A percentile compares a stretch with the other conserved stretches of the same genome.
Evolutionary conservation across 2,329 filamentous ascomycete genomes (phyloP).

Genomic region (Cercospora beticola): DNA sequence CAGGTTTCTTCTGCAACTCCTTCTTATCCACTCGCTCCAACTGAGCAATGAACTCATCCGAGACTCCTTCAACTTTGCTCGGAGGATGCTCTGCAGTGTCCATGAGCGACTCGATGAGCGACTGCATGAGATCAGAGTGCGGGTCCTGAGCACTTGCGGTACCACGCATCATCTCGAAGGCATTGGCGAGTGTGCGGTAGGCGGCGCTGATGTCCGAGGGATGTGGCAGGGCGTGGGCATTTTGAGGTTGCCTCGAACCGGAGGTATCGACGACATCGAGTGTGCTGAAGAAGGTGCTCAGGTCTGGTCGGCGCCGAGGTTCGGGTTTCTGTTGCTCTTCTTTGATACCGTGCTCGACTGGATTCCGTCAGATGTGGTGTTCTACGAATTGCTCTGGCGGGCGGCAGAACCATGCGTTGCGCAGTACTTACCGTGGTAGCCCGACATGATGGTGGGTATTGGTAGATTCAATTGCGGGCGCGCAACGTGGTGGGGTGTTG

Average conservation of each 20-base stretch:
- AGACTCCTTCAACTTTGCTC: conserved; percentile 59
- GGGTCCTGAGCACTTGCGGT: conserved; percentile 23
- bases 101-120: conserved; percentile 58
- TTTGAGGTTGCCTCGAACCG: conserved; percentile 49
- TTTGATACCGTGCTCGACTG: conserved; percentile 13
- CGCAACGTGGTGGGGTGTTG: not conserved
- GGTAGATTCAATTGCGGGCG: not conserved
- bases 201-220: conserved; percentile 61
- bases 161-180: conserved; percentile 57
- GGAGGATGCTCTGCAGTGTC: conserved; percentile 59
- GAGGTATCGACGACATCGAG: conserved; percentile 59
- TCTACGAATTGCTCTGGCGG: not conserved
- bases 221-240: conserved; percentile 59
- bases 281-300: conserved; percentile 64
- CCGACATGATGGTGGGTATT: not conserved
- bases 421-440: conserved; percentile 2
- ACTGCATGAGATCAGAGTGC: conserved; percentile 48
- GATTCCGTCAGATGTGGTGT: not conserved
- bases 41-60: conserved; percentile 60
- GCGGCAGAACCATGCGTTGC: not conserved
- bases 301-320: conserved; percentile 57
- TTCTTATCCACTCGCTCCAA: conserved; percentile 60
- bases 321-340: conserved; percentile 4
- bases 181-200: conserved; percentile 59
- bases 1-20: conserved; percentile 46